Evolutionary conservation across 352 stramenopile genomes (phyloP).

Genomic region (Phytophthora sojae): DNA sequence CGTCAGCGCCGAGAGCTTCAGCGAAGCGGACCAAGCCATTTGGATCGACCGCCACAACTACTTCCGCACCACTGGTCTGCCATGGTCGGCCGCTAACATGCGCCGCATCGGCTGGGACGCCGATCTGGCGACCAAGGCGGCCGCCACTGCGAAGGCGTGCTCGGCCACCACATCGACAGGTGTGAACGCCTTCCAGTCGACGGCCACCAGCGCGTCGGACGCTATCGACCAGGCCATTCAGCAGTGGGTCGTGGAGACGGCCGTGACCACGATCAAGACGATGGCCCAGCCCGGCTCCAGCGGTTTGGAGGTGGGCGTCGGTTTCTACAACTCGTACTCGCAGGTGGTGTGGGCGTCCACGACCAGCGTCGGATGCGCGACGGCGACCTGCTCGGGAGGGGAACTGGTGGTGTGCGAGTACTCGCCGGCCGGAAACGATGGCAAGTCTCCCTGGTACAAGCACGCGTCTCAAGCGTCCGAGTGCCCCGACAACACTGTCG

Average conservation of each 20-base stretch:
- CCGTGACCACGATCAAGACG: conserved; percentile 44
- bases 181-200: conserved; percentile 53
- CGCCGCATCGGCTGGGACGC: conserved; percentile 66
- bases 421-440: conserved; percentile 56
- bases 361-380: conserved; percentile 65
- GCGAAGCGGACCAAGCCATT: conserved; percentile 51
- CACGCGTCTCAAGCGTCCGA: conserved; percentile 46
- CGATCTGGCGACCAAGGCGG: conserved; percentile 47
- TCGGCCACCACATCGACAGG: conserved; percentile 41
- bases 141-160: conserved; percentile 42
- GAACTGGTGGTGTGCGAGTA: conserved; percentile 70
- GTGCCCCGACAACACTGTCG: conserved; percentile 56
- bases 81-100: conserved; percentile 72
- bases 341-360: conserved; percentile 72
- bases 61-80: conserved; percentile 70
- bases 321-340: conserved; percentile 80
- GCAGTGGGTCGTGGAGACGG: conserved; percentile 62
- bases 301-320: conserved; percentile 52
- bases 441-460: conserved; percentile 58
- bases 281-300: conserved; percentile 50
- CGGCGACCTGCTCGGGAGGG: conserved; percentile 46
- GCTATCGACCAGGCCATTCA: conserved; percentile 59
- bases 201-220: conserved; percentile 25
- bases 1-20: conserved; percentile 31
- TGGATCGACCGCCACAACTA: conserved; percentile 80